Conservation (phyloP, 257 asterid genomes). For the Nicotiana obtusifolia region DNA sequence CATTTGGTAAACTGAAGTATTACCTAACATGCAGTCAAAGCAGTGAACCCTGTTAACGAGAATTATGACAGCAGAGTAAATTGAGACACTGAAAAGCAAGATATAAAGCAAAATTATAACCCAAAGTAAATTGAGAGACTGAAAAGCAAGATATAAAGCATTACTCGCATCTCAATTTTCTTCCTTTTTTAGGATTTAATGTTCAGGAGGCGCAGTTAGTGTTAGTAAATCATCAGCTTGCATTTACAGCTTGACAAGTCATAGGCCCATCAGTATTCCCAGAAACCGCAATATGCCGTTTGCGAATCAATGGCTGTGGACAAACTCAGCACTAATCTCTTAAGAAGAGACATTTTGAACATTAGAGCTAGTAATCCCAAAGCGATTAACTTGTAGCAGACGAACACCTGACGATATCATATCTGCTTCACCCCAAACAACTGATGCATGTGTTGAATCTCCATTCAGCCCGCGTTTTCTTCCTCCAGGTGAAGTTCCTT, state of each 20-base stretch:
- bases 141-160: neutral
- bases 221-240: neutral
- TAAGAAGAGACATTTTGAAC: constrained; percentile 9
- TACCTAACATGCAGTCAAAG: neutral
- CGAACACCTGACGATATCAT: constrained; percentile 34
- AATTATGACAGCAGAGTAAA: neutral
- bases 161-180: neutral
- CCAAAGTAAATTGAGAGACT: neutral
- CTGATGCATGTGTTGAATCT: constrained; percentile 41
- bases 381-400: constrained; percentile 30
- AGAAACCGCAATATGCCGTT: neutral
- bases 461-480: constrained; percentile 36
- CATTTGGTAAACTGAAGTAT: neutral
- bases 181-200: neutral
- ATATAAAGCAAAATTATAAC: too few relatives aligned
- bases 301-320: neutral
- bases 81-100: neutral
- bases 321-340: neutral
- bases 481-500: constrained; percentile 48
- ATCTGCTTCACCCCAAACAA: constrained; percentile 49
- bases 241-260: constrained; percentile 7
- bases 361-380: constrained; percentile 29
- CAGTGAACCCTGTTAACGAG: neutral
- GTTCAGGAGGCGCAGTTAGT: neutral
- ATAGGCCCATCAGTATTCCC: neutral